A percentile compares a stretch with the other conserved stretches of the same genome.
Conservation (phyloP, 2,329 filamentous ascomycete species). For the Elsinoe fawcettii region DNA sequence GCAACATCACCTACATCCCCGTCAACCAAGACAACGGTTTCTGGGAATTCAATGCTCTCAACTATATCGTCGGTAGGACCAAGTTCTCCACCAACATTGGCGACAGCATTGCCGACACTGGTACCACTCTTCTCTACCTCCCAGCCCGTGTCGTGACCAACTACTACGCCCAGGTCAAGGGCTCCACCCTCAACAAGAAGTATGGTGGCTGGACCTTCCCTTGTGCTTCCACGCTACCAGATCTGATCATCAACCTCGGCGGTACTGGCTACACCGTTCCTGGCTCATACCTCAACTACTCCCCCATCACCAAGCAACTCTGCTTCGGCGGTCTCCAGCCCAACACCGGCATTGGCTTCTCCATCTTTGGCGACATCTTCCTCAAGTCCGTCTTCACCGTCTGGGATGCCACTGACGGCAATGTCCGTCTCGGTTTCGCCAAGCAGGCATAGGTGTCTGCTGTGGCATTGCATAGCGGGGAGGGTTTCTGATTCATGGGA, state of each 20-base stretch:
- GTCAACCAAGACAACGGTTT: constrained; percentile 53
- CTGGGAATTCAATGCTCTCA: constrained; percentile 54
- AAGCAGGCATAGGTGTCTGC: constrained; percentile 24
- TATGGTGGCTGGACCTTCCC: constrained; percentile 38
- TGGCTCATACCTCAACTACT: constrained; percentile 42
- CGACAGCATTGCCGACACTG: constrained; percentile 59
- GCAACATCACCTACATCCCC: constrained; percentile 47
- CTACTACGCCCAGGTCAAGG: constrained; percentile 34
- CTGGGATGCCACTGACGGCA: constrained; percentile 38
- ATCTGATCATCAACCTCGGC: constrained; percentile 46
- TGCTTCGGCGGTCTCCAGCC: constrained; percentile 61
- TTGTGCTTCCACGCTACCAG: constrained; percentile 32
- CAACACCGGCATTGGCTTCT: constrained; percentile 45
- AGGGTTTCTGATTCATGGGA: not conserved
- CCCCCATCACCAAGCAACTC: constrained; percentile 41
- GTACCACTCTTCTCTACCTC: constrained; percentile 55
- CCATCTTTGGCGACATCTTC: constrained; percentile 67
- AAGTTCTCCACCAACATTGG: constrained; percentile 34
- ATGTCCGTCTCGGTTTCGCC: constrained; percentile 16
- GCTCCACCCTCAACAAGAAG: constrained; percentile 31
- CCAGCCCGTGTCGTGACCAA: constrained; percentile 37
- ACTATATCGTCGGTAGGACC: constrained; percentile 46
- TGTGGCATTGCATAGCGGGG: not conserved
- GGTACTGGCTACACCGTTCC: constrained; percentile 27
- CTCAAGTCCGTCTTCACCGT: constrained; percentile 67